Conservation (phyloP, 2,329 filamentous ascomycete species). For the Sordariomycetes sp. region DNA sequence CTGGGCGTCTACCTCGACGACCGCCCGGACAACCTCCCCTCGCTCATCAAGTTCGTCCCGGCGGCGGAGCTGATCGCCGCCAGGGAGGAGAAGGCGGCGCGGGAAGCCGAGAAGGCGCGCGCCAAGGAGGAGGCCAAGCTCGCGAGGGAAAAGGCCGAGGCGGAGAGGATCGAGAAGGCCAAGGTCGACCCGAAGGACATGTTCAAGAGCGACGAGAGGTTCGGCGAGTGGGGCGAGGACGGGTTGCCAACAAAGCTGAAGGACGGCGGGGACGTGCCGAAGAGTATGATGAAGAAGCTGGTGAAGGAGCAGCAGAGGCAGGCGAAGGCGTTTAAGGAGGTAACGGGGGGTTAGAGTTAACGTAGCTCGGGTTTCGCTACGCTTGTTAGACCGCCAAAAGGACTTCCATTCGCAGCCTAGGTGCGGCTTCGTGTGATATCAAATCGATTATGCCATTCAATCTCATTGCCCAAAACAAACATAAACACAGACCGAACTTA, state of each 20-base stretch:
- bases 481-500: too few relatives aligned
- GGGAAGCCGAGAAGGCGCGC: slow-evolving; percentile 47
- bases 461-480: too few relatives aligned
- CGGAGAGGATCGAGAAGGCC: slow-evolving; percentile 44
- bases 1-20: slow-evolving; percentile 85
- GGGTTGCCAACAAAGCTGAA: slow-evolving; percentile 70
- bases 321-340: slow-evolving; percentile 69
- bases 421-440: too few relatives aligned
- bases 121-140: slow-evolving; percentile 45
- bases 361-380: not conserved
- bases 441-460: too few relatives aligned
- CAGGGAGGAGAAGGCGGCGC: slow-evolving; percentile 47
- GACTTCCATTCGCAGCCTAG: too few relatives aligned
- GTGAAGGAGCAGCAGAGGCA: slow-evolving; percentile 86
- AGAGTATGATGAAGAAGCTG: slow-evolving; percentile 70
- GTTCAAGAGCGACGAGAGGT: slow-evolving; percentile 48
- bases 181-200: slow-evolving; percentile 43
- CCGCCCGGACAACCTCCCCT: slow-evolving; percentile 52
- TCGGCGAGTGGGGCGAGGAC: slow-evolving; percentile 70
- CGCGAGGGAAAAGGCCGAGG: slow-evolving; percentile 37
- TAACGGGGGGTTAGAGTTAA: not conserved
- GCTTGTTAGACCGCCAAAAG: too few relatives aligned
- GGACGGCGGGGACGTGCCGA: slow-evolving; percentile 70
- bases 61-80: slow-evolving; percentile 45
- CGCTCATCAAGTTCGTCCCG: slow-evolving; percentile 60